These are phyloP conservation scores for Mycosphaerella sp. DNA, from an alignment of 2,329 filamentous ascomycete species.

Conservation along the genomic window DNA sequence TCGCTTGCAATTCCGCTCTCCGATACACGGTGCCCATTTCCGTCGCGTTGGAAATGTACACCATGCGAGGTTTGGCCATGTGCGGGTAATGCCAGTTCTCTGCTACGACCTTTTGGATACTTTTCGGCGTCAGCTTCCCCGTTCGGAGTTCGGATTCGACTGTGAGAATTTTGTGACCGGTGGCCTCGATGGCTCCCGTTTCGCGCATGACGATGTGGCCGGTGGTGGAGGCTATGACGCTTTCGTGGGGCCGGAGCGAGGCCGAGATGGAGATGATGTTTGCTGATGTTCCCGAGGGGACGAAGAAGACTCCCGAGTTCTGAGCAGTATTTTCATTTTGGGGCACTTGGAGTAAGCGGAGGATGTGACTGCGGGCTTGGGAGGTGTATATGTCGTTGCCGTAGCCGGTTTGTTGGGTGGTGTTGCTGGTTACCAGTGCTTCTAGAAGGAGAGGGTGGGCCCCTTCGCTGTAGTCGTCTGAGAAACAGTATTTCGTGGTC, in stretches of 20 bases:
- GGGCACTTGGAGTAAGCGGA: not conserved
- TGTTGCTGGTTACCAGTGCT: constrained; percentile 3
- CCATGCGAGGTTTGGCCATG: constrained; percentile 6
- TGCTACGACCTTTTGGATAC: constrained; percentile 2
- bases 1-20: constrained; percentile 2
- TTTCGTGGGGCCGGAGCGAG: constrained; percentile 3
- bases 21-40: constrained; percentile 5
- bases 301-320: not conserved
- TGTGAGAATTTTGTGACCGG: constrained; percentile 5
- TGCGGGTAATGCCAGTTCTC: constrained; percentile 8
- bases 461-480: constrained; percentile 8
- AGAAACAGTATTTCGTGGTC: not conserved
- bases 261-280: constrained; percentile 5
- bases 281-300: constrained; percentile 1
- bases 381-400: constrained; percentile 5
- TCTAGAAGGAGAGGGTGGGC: constrained; percentile 3
- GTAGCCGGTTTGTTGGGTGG: constrained; percentile 3
- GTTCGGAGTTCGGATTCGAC: not conserved
- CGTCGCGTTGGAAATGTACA: constrained; percentile 7
- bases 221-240: constrained; percentile 1
- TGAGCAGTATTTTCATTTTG: not conserved
- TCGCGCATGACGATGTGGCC: constrained; percentile 5
- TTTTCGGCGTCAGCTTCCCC: constrained; percentile 2
- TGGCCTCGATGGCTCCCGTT: constrained; percentile 5
- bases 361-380: not conserved